Evolutionary conservation across 495 filamentous ascomycete species (phyloP).

Genomic region (Geoglossum glabrum): DNA sequence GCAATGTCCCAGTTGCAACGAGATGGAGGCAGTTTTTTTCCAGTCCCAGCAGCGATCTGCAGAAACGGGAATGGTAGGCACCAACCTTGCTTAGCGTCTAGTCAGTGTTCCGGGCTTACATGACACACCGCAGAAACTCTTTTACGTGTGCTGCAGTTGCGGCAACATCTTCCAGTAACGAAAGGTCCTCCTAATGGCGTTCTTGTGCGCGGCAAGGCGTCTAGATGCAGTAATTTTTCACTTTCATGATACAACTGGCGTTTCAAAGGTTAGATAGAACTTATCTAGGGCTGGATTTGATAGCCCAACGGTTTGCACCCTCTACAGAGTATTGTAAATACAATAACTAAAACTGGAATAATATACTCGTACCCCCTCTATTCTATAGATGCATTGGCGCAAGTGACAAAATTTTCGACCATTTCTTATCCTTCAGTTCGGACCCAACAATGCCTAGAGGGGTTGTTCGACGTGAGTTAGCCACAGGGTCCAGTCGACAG

Average conservation of each 20-base stretch:
- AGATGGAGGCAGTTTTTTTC: slow-evolving; percentile 87
- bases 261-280: background rate
- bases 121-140: slow-evolving; percentile 53
- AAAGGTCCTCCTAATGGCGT: background rate
- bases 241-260: background rate
- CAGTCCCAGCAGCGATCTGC: slow-evolving; percentile 92
- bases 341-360: background rate
- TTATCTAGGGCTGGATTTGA: background rate
- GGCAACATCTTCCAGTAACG: slow-evolving; percentile 58
- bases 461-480: background rate
- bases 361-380: background rate
- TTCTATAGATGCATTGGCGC: slow-evolving; percentile 77
- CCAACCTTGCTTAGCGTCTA: background rate
- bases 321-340: background rate
- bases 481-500: no score
- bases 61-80: slow-evolving; percentile 90
- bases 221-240: background rate
- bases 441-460: slow-evolving; percentile 53
- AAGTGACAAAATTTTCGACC: slow-evolving; percentile 95
- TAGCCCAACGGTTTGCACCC: background rate
- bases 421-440: slow-evolving; percentile 72
- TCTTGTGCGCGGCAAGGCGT: background rate
- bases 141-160: slow-evolving; percentile 85
- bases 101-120: background rate
- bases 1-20: slow-evolving; percentile 62